Conservation (phyloP, 345 rosid species). For the Syzygium aqueum region DNA sequence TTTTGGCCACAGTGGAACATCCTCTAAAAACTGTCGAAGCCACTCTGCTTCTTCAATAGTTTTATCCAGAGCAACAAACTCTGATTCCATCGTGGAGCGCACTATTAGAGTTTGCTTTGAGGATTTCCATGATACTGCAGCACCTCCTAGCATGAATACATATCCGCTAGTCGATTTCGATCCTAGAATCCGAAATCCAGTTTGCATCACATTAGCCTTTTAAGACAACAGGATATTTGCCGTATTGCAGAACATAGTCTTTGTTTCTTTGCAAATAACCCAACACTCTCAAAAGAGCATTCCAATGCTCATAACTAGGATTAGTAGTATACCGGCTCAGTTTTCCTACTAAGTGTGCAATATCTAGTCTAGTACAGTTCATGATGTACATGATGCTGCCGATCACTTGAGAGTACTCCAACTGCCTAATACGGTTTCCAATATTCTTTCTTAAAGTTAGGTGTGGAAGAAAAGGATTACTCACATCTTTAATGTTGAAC, state of each 20-base stretch:
- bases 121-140: neutral
- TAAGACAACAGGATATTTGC: neutral
- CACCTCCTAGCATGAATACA: neutral
- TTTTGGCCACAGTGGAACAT: neutral
- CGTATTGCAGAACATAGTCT: neutral
- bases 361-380: neutral
- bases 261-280: neutral
- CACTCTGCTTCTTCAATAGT: neutral
- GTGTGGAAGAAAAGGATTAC: neutral
- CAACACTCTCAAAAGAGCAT: neutral
- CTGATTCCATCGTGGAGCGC: rapidly evolving
- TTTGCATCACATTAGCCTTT: neutral
- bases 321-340: neutral
- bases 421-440: rapidly evolving
- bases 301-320: neutral
- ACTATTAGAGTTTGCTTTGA: neutral
- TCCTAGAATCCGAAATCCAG: rapidly evolving
- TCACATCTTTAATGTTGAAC: neutral
- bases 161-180: neutral
- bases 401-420: neutral
- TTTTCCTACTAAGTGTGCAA: neutral
- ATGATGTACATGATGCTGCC: neutral
- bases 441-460: neutral
- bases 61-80: neutral
- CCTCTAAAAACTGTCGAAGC: neutral